phyloP scores from a whole-genome alignment of 495 filamentous ascomycete genomes.

The Talaromyces borbonicus region DNA sequence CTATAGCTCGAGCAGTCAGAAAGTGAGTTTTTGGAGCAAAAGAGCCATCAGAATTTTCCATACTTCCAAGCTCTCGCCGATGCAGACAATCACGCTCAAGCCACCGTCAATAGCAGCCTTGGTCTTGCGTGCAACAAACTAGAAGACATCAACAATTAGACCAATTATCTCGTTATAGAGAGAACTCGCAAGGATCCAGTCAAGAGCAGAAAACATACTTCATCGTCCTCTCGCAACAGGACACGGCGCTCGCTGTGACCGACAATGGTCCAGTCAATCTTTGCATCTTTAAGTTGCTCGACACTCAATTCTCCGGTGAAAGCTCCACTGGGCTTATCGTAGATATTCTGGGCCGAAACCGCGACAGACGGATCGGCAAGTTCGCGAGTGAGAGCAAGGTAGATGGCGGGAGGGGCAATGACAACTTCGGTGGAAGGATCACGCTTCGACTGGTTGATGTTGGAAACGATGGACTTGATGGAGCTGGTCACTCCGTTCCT shows the following conservation, averaged over 20 bases:
- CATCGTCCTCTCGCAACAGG: slow-evolving; percentile 74
- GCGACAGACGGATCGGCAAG: slow-evolving; percentile 58
- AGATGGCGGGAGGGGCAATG: slow-evolving; percentile 81
- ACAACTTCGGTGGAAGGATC: slow-evolving; percentile 62
- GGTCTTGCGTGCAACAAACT: slow-evolving; percentile 85
- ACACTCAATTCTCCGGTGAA: slow-evolving; percentile 96
- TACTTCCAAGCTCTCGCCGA: slow-evolving; percentile 83
- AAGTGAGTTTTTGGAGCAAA: too few species aligned
- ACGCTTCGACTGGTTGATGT: slow-evolving; percentile 68
- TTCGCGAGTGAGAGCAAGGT: slow-evolving; percentile 76
- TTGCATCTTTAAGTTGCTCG: slow-evolving; percentile 76
- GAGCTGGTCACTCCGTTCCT: slow-evolving; percentile 88
- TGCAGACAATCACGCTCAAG: slow-evolving; percentile 86
- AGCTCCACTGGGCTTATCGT: slow-evolving; percentile 90
- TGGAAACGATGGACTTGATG: slow-evolving; percentile 77
- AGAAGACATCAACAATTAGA: background rate
- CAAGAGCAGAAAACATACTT: slow-evolving; percentile 27
- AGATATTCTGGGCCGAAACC: slow-evolving; percentile 92
- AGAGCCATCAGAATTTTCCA: too few species aligned
- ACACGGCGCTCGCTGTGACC: slow-evolving; percentile 91
- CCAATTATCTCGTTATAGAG: background rate
- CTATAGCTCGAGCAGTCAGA: too few species aligned
- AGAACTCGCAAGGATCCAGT: background rate
- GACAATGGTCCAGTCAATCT: slow-evolving; percentile 79
- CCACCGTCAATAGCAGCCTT: slow-evolving; percentile 83